Conservation (phyloP, 2,329 filamentous ascomycete species). For the Chaetomiaceae sp. region DNA sequence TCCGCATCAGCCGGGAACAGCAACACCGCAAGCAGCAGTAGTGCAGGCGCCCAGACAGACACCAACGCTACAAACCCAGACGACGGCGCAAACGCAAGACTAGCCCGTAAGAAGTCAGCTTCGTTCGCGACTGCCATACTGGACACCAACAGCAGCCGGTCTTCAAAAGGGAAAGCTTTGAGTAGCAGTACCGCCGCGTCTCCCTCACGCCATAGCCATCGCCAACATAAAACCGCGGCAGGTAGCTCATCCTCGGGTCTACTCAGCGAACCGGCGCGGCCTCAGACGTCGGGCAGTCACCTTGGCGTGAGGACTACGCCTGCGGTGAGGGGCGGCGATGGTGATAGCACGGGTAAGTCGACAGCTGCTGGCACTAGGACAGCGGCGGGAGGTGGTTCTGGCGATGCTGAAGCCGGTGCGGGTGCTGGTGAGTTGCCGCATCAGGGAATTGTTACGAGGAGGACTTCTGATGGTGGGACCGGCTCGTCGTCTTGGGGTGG, state of each 20-base stretch:
- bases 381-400: not conserved
- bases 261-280: constrained; percentile 52
- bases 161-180: not conserved
- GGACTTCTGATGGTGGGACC: constrained; percentile 20
- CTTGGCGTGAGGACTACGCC: constrained; percentile 42
- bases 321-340: too few species aligned
- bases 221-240: not conserved
- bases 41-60: not conserved
- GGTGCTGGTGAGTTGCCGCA: not conserved
- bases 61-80: not conserved
- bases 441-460: constrained; percentile 29
- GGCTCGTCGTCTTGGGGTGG: constrained; percentile 31
- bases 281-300: constrained; percentile 51
- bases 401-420: not conserved
- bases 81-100: constrained; percentile 5
- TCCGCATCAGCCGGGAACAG: constrained; percentile 17
- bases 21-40: not conserved
- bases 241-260: constrained; percentile 34
- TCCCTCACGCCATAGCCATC: not conserved
- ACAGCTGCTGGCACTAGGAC: not conserved
- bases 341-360: too few species aligned
- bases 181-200: not conserved
- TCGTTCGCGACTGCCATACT: constrained; percentile 46
- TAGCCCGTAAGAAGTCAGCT: constrained; percentile 35
- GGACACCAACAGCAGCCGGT: constrained; percentile 34